Base-by-base conservation (phyloP, 116 monocot genomes). In the Papilionanthe hybrid region DNA sequence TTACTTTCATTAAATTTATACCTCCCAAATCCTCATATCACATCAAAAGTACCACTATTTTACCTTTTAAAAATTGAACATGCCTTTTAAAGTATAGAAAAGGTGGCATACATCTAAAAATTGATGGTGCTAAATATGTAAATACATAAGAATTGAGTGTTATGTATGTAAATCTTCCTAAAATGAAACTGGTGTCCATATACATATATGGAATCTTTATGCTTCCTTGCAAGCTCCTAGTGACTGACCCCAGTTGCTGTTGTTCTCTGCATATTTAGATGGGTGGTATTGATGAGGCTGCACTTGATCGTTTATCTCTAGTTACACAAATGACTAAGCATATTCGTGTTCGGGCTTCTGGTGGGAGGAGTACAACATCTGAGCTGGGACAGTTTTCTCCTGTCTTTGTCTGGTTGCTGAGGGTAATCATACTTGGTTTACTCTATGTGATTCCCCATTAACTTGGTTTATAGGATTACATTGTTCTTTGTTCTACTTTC, bases 251-350 rank as follows among this genome's bases (percentile, higher is more conserved):
- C 73, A 29, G 44, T 44, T 73, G 22, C 20, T 73, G 7, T 42
- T 43, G 6, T 53, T 53, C 53, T 1, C 15, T 1, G 32, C 53
- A 53, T 15, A 71, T 71, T 71, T 28, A 97, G 97, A 97, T 97
- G 97, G 97, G 97, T 88, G 97, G 97, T 72, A 97, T 97, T 84
- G 97, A 97, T 87, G 97, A 97, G 84, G 86, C 94, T 69, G 94
- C 97, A 42, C 91, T 97, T 83, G 97, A 97, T 88, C 97, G 94
- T 66, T 79, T 97, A 65, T 97, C 71, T 17, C 32, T 71, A 13
- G 71, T 71, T 71, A 71, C 71, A 37, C 71, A 97, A 85, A 94
- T 97, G 97, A 97, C 94, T 56, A 97, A 91, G 60, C 97, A 92
- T 83, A 94, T 97, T 65, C 97, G 97, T 86, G 90, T 97, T 83